phyloP scores from a whole-genome alignment of 1,139 yeast species.

The Pichia sp. region DNA sequence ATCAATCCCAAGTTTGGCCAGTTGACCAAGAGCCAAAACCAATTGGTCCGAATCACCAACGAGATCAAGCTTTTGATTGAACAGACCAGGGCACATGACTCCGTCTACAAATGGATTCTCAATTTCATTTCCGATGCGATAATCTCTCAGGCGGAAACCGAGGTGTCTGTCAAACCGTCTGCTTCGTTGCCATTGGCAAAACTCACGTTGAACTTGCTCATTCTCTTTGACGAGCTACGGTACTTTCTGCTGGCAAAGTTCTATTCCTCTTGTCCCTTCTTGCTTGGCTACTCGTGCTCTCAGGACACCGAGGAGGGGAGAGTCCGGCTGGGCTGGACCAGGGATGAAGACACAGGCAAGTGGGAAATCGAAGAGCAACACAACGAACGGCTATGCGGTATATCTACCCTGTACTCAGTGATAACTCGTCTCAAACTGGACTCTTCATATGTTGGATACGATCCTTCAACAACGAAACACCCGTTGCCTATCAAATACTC shows the following conservation, averaged over 20 bases:
- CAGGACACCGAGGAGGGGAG: conserved; percentile 84
- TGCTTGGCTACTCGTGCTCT: conserved; percentile 73
- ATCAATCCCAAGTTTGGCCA: conserved; percentile 91
- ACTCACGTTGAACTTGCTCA: conserved; percentile 53
- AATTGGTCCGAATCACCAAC: conserved; percentile 47
- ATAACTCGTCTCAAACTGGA: conserved; percentile 46
- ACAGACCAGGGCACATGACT: conserved; percentile 41
- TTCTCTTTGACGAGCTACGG: conserved; percentile 58
- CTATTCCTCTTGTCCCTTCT: conserved; percentile 84
- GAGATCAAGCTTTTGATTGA: conserved; percentile 50
- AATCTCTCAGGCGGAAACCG: conserved; percentile 90
- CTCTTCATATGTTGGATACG: conserved; percentile 26
- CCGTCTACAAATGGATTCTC: conserved; percentile 67
- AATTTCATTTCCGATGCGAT: conserved; percentile 82
- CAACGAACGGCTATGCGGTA: conserved; percentile 83
- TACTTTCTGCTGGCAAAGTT: conserved; percentile 73
- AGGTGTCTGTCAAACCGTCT: conserved; percentile 73
- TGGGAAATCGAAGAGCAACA: conserved; percentile 81
- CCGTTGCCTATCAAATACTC: conserved; percentile 48
- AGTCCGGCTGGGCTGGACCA: conserved; percentile 80
- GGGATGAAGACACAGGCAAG: conserved; percentile 44
- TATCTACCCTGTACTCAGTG: conserved; percentile 74
- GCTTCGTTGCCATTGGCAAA: conserved; percentile 79
- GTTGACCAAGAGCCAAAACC: conserved; percentile 64
- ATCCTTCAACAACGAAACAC: conserved; percentile 33